Conservation (phyloP, 257 asterid species). For the Solanum phureja region DNA sequence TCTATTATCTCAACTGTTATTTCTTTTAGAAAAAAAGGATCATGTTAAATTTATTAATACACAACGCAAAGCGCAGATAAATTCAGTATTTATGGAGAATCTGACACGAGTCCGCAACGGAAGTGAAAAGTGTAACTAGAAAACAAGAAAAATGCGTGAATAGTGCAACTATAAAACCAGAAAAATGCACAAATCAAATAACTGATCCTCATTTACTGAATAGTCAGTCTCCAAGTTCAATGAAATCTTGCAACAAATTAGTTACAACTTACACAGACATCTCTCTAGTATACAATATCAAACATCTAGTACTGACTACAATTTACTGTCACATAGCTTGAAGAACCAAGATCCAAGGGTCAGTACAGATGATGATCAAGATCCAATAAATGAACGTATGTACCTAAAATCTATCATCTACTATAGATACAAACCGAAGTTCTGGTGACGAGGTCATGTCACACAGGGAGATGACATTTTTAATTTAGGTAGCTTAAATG, state of each 20-base stretch:
- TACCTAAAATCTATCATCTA: not conserved
- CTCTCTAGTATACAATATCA: not conserved
- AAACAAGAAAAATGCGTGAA: no score
- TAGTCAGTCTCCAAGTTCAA: not conserved
- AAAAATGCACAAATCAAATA: not conserved
- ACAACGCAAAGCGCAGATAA: not conserved
- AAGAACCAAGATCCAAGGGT: not conserved
- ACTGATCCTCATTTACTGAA: not conserved
- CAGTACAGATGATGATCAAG: not conserved
- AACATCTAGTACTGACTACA: not conserved
- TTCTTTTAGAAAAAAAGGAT: no score
- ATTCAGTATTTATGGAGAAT: not conserved
- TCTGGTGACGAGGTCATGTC: conserved; percentile 6
- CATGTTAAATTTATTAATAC: not conserved
- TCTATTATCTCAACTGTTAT: not conserved
- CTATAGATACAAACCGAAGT: not conserved
- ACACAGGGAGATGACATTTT: conserved; percentile 30
- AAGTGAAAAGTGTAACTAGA: no score
- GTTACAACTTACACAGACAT: not conserved
- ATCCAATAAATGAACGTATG: not conserved
- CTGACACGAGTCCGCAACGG: no score
- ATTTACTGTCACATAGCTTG: not conserved
- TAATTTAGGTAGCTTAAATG: conserved; percentile 72
- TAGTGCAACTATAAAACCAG: not conserved
- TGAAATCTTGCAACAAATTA: not conserved